Conservation (phyloP, 345 rosid genomes). For the Brassica cretica region DNA sequence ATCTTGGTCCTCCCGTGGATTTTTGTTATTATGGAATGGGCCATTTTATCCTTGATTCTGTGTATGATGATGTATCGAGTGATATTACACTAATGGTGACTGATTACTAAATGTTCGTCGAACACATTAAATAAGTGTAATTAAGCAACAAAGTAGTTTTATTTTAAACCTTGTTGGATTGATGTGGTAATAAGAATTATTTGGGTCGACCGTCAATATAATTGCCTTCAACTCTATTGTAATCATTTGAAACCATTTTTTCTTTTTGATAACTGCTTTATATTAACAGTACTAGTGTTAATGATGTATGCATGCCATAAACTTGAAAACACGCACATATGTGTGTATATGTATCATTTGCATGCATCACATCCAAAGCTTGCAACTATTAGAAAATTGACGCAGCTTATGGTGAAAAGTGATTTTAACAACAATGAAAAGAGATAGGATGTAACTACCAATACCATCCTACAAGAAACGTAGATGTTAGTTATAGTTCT, state of each 20-base stretch:
- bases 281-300: neutral
- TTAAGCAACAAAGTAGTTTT: neutral
- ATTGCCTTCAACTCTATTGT: neutral
- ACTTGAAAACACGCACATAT: neutral
- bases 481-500: constrained; percentile 33
- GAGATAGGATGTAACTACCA: constrained; percentile 16
- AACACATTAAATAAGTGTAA: neutral
- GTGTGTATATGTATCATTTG: too few relatives aligned
- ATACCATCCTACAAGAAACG: constrained; percentile 36
- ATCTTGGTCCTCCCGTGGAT: constrained; percentile 38
- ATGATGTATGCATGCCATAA: neutral
- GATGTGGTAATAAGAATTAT: neutral
- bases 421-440: neutral
- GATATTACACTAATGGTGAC: neutral
- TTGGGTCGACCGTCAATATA: neutral
- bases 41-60: constrained; percentile 22
- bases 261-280: too few relatives aligned
- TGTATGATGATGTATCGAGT: neutral
- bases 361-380: neutral
- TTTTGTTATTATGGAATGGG: constrained; percentile 31
- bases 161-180: neutral
- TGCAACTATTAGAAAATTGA: constrained; percentile 2
- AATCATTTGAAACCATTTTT: neutral
- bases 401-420: constrained; percentile 9
- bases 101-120: neutral